Evolutionary conservation across 192 early-diverging fungal genomes (phyloP), one percentile per base, ranked within the genome.

Genomic region (Coemansia sp.): DNA sequence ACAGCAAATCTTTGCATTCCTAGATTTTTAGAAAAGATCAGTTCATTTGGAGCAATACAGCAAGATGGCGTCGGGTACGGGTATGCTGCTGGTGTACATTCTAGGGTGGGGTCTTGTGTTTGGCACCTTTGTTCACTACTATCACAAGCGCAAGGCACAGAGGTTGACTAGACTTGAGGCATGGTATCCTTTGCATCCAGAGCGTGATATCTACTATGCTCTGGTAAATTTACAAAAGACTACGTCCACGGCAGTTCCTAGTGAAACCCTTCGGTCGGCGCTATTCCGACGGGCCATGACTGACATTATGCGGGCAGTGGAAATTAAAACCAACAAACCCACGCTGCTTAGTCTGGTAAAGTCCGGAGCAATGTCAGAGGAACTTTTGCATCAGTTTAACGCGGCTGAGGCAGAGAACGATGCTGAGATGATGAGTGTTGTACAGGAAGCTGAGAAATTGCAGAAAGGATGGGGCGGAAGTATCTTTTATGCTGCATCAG

Each of bases 271-370:
- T 31, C 85, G 80, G 63, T 75, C 87, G 7, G 92, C 93, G 1
- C 80, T 97, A 29, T 76, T 97, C 55, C 85, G 87, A 36, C 89
- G 95, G 52, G 94, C 94, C 0, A 85, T 91, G 74, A 88, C 87
- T 22, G 90, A 88, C 50, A 90, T 95, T 8, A 75, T 85, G 54
- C 85, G 93, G 11, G 81, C 91, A 7, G 62, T 88, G 4, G 85
- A 93, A 59, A 76, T 97, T 20, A 84, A 91, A 24, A 86, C 89
- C 31, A 93, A 95, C 75, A 94, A 95, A 71, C 86, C 83, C 36
- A 85, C 89, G 8, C 78, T 97, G 56, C 72, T 84, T 23, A 82
- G 83, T 39, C 72, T 97, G 82, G 86, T 95, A 27, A 89, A 88
- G 59, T 78, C 86, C 11, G 94, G 94, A 0, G 85, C 88, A 1